A percentile compares a stretch with the other conserved stretches of the same genome.
phyloP scores from a whole-genome alignment of 257 asterid genomes.

The Ilex aquifolium region DNA sequence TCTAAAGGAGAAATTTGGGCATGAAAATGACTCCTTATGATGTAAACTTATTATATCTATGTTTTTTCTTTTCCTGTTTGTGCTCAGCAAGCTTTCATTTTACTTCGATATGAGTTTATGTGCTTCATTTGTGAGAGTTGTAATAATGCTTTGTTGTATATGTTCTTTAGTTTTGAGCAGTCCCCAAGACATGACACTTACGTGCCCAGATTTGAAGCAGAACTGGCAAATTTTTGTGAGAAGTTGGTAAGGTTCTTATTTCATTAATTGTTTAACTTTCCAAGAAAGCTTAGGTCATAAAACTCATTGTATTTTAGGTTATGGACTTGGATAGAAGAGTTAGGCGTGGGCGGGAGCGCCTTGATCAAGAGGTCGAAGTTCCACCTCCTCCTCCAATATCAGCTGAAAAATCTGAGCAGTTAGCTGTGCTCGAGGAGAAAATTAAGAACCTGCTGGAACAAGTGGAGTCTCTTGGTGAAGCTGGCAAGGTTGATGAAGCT shows the following conservation, averaged over 20 bases:
- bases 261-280: not conserved
- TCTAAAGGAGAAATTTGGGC: not conserved
- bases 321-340: conserved; percentile 86
- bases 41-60: not conserved
- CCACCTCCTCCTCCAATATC: conserved; percentile 95
- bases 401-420: conserved; percentile 87
- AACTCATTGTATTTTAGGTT: conserved; percentile 42
- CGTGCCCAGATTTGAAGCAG: conserved; percentile 91
- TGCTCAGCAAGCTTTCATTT: not conserved
- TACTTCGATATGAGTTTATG: not conserved
- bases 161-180: conserved; percentile 67
- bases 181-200: conserved; percentile 87
- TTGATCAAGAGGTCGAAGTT: conserved; percentile 82
- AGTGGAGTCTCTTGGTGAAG: conserved; percentile 99
- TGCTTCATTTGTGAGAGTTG: not conserved
- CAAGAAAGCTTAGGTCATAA: not conserved
- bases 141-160: conserved; percentile 17
- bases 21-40: not conserved
- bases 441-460: conserved; percentile 93
- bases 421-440: conserved; percentile 86
- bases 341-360: conserved; percentile 96
- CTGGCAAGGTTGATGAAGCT: conserved; percentile 97
- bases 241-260: conserved; percentile 55
- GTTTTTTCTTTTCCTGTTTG: not conserved
- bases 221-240: conserved; percentile 91